A percentile compares a stretch with the other conserved stretches of the same genome.
Evolutionary conservation across 495 filamentous ascomycete genomes (phyloP).

Genomic region (Bombardia bombarda): DNA sequence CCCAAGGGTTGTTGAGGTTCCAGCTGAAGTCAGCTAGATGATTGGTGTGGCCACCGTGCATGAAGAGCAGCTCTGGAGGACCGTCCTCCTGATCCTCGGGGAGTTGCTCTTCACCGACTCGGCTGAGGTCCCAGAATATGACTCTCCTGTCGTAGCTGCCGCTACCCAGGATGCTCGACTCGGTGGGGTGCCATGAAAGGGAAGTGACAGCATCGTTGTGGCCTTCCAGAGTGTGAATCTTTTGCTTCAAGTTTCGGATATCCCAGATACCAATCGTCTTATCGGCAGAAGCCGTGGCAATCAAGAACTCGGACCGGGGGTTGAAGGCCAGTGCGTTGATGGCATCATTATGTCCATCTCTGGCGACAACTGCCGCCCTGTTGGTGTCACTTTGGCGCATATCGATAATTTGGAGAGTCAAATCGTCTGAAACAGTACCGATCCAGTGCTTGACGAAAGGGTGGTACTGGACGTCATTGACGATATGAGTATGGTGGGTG

Average conservation of each 20-base stretch:
- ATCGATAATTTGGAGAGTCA: conserved; percentile 88
- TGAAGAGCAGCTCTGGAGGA: conserved; percentile 93
- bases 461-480: conserved; percentile 95
- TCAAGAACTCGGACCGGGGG: conserved; percentile 71
- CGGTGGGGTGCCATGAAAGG: conserved; percentile 86
- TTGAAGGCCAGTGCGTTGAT: conserved; percentile 95
- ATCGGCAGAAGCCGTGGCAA: conserved; percentile 90
- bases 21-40: conserved; percentile 94
- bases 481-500: conserved; percentile 80
- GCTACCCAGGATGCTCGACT: conserved; percentile 80
- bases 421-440: conserved; percentile 90
- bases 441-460: conserved; percentile 74
- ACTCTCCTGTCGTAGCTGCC: conserved; percentile 87
- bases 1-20: conserved; percentile 94
- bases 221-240: conserved; percentile 75
- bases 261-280: conserved; percentile 96
- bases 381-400: conserved; percentile 56
- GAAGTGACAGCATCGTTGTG: conserved; percentile 86
- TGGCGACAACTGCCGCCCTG: conserved; percentile 57
- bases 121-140: conserved; percentile 91
- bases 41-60: conserved; percentile 98
- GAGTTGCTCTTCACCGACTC: conserved; percentile 86
- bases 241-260: conserved; percentile 76
- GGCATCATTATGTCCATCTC: conserved; percentile 70
- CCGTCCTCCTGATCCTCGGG: conserved; percentile 96